These are phyloP conservation scores for Aschersonia sp. DNA, from an alignment of 2,329 filamentous ascomycete species.

Conservation along the genomic window DNA sequence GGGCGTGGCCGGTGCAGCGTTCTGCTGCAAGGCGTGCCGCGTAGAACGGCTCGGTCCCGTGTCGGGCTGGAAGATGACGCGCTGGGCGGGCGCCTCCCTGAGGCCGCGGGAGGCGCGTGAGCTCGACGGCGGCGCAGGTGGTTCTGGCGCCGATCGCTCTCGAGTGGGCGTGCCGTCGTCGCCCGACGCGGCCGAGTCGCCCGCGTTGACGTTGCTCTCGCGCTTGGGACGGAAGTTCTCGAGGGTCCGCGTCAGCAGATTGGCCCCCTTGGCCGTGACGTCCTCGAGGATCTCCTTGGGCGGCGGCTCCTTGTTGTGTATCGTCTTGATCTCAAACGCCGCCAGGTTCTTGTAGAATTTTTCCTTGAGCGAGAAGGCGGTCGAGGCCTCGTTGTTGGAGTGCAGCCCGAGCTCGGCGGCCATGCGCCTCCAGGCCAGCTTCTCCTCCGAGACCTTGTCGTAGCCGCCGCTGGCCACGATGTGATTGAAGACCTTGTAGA, in stretches of 20 bases:
- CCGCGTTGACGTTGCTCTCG: constrained; percentile 31
- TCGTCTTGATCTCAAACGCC: constrained; percentile 69
- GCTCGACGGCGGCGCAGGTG: constrained; percentile 34
- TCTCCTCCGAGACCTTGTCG: constrained; percentile 69
- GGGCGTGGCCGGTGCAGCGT: constrained; percentile 13
- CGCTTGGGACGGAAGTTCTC: constrained; percentile 53
- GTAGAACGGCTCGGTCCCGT: constrained; percentile 48
- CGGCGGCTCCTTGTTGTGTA: constrained; percentile 68
- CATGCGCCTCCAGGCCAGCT: constrained; percentile 73
- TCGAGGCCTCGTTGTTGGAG: constrained; percentile 62
- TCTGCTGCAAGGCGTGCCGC: constrained; percentile 38
- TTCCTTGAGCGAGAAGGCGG: constrained; percentile 74
- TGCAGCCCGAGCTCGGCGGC: constrained; percentile 63
- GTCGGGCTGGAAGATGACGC: constrained; percentile 76
- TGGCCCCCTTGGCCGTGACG: constrained; percentile 71
- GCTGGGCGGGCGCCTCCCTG: constrained; percentile 70
- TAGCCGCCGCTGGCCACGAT: constrained; percentile 71
- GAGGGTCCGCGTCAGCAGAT: constrained; percentile 61
- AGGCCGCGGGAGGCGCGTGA: constrained; percentile 49
- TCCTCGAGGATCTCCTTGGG: constrained; percentile 81
- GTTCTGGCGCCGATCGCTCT: constrained; percentile 33
- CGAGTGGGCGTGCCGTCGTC: constrained; percentile 44
- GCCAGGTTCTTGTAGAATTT: constrained; percentile 83
- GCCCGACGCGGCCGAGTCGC: constrained; percentile 43
- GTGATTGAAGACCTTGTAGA: constrained; percentile 64